Base-by-base conservation (phyloP, 163 green algal species). In the Chlamydomonas reinhardtii region DNA sequence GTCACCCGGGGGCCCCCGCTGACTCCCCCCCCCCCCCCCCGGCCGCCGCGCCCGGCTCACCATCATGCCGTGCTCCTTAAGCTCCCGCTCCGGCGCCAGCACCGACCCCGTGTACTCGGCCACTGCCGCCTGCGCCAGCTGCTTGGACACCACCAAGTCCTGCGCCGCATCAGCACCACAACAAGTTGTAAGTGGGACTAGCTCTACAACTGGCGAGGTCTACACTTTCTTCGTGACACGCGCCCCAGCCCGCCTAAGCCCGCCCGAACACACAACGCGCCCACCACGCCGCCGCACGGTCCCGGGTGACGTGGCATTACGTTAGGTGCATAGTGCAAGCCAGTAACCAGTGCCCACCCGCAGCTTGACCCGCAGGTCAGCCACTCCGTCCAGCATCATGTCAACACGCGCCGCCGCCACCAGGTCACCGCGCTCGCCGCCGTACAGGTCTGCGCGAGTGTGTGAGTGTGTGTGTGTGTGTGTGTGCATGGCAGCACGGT, bases 391-490 rank as follows among this genome's bases (percentile, higher is more conserved):
- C 54, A 86, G 54, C 54, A 74, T 14, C 68, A 74, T 74, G 34
- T 74, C 68, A 6, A 74, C 68, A 0, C 34, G 68, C 68, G 20
- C 32, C 68, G 32, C 32, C 32, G 68, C 32, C 68, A n/a, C 68
- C 68, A 74, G 34, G 19, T 68, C 48, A 56, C 48, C 48, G 48
- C 12, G 48, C 48, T 56, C 29, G 5, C 56, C 68, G 69, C 80
- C 80, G 70, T 86, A 86, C 80, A 86, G 20, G 68, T 86, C 80
- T 86, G 54, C 20, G 39, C 39, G 15, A 29, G n/a, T n/a, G n/a
- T n/a, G n/a, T 48, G 39, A 5, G 39, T 48, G 39, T 27, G 31
- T 12, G 68, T 48, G n/a, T 20, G 68, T 73, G 5, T 48, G 8
- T 48, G 39, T 48, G 5, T 14, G 5, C 8, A 48, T 48, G 39